Evolutionary conservation across 139 green algal species (phyloP).

Genomic region (Picochlorum sp.): DNA sequence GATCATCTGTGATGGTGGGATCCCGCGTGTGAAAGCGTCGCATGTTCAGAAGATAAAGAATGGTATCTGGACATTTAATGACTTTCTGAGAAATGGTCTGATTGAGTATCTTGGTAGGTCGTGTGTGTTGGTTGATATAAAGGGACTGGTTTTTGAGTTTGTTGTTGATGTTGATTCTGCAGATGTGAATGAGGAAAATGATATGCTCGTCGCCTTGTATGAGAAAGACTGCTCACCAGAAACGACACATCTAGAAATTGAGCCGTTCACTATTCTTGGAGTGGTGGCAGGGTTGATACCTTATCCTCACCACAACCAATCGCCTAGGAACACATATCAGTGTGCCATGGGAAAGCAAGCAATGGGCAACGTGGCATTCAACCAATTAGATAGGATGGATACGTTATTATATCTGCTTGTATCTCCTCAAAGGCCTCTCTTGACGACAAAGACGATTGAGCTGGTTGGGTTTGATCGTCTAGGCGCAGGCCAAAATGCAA

Average conservation of each 20-base stretch:
- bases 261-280: conserved; percentile 97
- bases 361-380: conserved; percentile 97
- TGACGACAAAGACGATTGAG: conserved; percentile 96
- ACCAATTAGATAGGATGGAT: conserved; percentile 90
- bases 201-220: conserved; percentile 86
- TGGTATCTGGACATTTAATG: conserved; percentile 62
- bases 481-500: conserved; percentile 96
- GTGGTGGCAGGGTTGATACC: conserved; percentile 97
- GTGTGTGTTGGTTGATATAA: conserved; percentile 6
- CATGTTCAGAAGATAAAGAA: conserved; percentile 49
- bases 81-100: conserved; percentile 75
- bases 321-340: conserved; percentile 97
- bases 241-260: conserved; percentile 96
- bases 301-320: conserved; percentile 99
- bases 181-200: conserved; percentile 97
- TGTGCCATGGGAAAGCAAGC: conserved; percentile 99
- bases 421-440: conserved; percentile 91
- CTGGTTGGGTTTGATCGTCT: conserved; percentile 88
- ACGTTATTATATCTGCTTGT: conserved; percentile 94
- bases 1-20: conserved; percentile 90
- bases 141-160: background rate
- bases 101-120: conserved; percentile 95
- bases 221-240: conserved; percentile 44
- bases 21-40: conserved; percentile 67
- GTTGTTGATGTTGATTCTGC: background rate